These are phyloP conservation scores for Scutellaria barbata DNA, from an alignment of 257 asterid species.

Conservation along the genomic window DNA sequence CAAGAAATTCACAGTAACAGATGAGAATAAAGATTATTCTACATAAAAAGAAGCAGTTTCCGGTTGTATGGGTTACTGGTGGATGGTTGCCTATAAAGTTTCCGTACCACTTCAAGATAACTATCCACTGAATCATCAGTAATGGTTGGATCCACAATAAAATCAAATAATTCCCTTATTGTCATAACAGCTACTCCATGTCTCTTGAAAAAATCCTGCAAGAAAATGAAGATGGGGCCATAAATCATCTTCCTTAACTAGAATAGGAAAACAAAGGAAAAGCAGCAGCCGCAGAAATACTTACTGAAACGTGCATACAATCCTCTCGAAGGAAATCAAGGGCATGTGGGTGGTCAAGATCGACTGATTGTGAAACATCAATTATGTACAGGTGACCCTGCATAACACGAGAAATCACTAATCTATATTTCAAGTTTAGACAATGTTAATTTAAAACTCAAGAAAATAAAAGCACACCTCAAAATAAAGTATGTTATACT, in stretches of 20 bases:
- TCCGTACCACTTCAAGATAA: conserved; percentile 89
- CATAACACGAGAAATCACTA: conserved; percentile 25
- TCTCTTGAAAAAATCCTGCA: conserved; percentile 88
- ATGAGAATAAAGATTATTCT: conserved; percentile 7
- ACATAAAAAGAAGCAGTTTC: conserved; percentile 3
- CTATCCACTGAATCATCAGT: conserved; percentile 76
- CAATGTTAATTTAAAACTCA: not conserved
- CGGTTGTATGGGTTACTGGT: conserved; percentile 16
- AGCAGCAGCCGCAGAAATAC: conserved; percentile 31
- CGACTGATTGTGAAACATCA: conserved; percentile 96
- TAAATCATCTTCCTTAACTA: conserved; percentile 14
- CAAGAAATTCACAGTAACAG: not conserved
- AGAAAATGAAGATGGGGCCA: not conserved
- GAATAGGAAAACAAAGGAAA: not conserved
- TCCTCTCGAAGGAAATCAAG: conserved; percentile 94
- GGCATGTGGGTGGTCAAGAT: conserved; percentile 96
- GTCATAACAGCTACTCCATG: conserved; percentile 95
- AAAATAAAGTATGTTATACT: conserved; percentile 83
- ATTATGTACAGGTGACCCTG: conserved; percentile 94
- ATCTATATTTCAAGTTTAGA: not conserved
- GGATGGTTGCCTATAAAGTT: not conserved
- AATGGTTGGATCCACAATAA: conserved; percentile 85
- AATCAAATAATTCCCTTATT: conserved; percentile 83
- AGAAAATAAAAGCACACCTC: conserved; percentile 71
- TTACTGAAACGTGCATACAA: conserved; percentile 81